These are phyloP conservation scores for Nannizziopsis barbatae DNA, from an alignment of 2,329 filamentous ascomycete species.

Conservation along the genomic window DNA sequence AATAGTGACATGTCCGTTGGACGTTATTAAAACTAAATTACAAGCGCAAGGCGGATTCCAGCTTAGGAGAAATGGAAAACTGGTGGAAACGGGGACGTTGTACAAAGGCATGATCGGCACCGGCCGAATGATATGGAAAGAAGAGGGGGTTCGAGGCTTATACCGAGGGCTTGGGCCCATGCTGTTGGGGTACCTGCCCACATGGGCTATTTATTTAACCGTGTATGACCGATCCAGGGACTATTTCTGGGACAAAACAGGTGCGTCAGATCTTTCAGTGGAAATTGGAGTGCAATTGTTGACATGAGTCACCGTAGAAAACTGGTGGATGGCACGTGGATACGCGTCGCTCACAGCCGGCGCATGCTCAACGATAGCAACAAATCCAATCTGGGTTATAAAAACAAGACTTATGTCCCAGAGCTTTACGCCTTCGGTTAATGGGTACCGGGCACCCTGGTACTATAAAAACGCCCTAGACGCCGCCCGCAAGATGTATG, in stretches of 20 bases:
- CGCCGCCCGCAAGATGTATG: slow-evolving; percentile 92
- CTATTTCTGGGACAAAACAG: slow-evolving; percentile 55
- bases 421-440: slow-evolving; percentile 38
- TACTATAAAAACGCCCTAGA: slow-evolving; percentile 84
- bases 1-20: slow-evolving; percentile 87
- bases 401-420: slow-evolving; percentile 98
- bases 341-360: slow-evolving; percentile 86
- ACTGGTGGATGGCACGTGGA: slow-evolving; percentile 66
- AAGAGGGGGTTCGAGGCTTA: slow-evolving; percentile 81
- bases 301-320: slow-evolving; percentile 42
- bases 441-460: slow-evolving; percentile 52
- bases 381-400: slow-evolving; percentile 98
- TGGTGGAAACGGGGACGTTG: slow-evolving; percentile 42
- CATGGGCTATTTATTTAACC: slow-evolving; percentile 96
- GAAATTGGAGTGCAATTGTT: slow-evolving; percentile 4
- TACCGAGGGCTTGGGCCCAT: slow-evolving; percentile 92
- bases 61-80: slow-evolving; percentile 33
- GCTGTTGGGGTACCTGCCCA: slow-evolving; percentile 87
- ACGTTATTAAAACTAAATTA: slow-evolving; percentile 97
- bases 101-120: slow-evolving; percentile 86
- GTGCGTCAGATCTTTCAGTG: slow-evolving; percentile 33
- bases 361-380: slow-evolving; percentile 82
- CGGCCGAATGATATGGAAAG: slow-evolving; percentile 68
- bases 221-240: slow-evolving; percentile 86
- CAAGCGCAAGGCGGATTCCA: slow-evolving; percentile 85